These are phyloP conservation scores for Lactarius indigo DNA, from an alignment of 768 basidiomycete genomes.

Conservation along the genomic window DNA sequence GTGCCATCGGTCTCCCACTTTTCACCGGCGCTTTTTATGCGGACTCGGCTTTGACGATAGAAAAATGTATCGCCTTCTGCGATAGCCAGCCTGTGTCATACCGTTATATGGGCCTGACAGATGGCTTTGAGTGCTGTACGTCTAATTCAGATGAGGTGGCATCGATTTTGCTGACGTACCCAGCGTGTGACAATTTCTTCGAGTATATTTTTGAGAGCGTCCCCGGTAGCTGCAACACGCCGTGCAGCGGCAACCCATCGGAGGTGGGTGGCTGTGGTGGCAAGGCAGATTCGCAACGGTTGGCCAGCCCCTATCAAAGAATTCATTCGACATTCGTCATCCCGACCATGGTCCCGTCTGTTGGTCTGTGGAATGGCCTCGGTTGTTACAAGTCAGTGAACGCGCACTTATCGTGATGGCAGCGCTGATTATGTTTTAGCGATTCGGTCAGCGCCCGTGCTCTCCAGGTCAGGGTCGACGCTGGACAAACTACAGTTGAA, in stretches of 20 bases:
- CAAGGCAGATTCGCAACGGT: slow-evolving; percentile 30
- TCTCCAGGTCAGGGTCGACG: slow-evolving; percentile 32
- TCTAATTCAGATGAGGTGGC: background rate
- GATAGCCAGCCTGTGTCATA: slow-evolving; percentile 37
- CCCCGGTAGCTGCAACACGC: no score
- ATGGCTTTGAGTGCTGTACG: slow-evolving; percentile 55
- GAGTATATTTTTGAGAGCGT: no score
- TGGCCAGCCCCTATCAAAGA: slow-evolving; percentile 51
- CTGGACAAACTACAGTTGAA: slow-evolving; percentile 23
- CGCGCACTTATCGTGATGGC: background rate
- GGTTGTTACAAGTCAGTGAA: slow-evolving; percentile 63
- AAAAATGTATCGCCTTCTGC: slow-evolving; percentile 43
- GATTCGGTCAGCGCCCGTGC: background rate
- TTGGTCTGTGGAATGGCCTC: slow-evolving; percentile 62
- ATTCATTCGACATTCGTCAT: slow-evolving; percentile 19
- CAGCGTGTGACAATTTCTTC: slow-evolving; percentile 5
- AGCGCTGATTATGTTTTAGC: background rate
- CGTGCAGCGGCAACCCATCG: slow-evolving; percentile 42
- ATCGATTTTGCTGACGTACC: background rate
- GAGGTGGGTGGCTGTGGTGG: slow-evolving; percentile 58
- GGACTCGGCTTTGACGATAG: slow-evolving; percentile 52
- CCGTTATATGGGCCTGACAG: slow-evolving; percentile 68
- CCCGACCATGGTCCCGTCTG: slow-evolving; percentile 49
- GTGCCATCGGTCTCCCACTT: slow-evolving; percentile 30
- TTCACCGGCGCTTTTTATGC: slow-evolving; percentile 47